Percentiles rank a stretch among this genome's conserved stretches.
These are phyloP conservation scores for Penicillium janthinellum DNA, from an alignment of 2,329 filamentous ascomycete genomes.

Conservation along the genomic window DNA sequence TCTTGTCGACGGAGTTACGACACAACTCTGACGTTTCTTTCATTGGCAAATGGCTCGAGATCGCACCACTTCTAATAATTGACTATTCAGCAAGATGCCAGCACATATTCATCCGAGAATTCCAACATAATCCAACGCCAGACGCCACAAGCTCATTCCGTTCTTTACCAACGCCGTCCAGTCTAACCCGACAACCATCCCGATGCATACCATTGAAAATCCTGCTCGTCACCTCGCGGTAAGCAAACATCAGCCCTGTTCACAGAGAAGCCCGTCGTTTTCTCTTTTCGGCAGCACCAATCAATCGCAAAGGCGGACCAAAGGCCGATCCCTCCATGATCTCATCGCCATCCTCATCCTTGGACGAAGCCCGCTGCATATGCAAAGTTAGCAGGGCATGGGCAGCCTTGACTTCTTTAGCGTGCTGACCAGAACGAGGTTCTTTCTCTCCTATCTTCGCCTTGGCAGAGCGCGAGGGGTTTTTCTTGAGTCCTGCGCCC, in stretches of 20 bases:
- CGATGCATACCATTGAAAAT: not conserved
- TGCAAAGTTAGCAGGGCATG: slow-evolving; percentile 41
- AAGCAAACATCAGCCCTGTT: not conserved
- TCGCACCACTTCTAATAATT: too few species aligned
- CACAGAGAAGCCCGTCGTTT: slow-evolving; percentile 23
- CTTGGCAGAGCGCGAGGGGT: slow-evolving; percentile 12
- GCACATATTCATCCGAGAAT: not conserved
- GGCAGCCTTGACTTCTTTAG: slow-evolving; percentile 40
- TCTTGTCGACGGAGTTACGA: too few species aligned
- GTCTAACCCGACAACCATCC: slow-evolving; percentile 6
- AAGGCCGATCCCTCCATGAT: slow-evolving; percentile 3
- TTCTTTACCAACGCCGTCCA: slow-evolving; percentile 7
- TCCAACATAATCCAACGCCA: not conserved
- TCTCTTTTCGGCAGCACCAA: slow-evolving; percentile 8
- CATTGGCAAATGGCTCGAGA: not conserved
- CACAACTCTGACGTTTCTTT: not conserved
- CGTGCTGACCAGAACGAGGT: slow-evolving; percentile 22
- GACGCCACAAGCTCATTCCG: not conserved
- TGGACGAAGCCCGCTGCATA: slow-evolving; percentile 32
- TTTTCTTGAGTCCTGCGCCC: slow-evolving; percentile 6
- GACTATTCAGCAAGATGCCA: not conserved
- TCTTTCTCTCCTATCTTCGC: slow-evolving; percentile 2
- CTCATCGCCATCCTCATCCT: slow-evolving; percentile 19
- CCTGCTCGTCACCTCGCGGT: not conserved
- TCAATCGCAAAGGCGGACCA: not conserved